Base-by-base conservation (phyloP, 108 stramenopile species). In the Cyclotella sp. region DNA sequence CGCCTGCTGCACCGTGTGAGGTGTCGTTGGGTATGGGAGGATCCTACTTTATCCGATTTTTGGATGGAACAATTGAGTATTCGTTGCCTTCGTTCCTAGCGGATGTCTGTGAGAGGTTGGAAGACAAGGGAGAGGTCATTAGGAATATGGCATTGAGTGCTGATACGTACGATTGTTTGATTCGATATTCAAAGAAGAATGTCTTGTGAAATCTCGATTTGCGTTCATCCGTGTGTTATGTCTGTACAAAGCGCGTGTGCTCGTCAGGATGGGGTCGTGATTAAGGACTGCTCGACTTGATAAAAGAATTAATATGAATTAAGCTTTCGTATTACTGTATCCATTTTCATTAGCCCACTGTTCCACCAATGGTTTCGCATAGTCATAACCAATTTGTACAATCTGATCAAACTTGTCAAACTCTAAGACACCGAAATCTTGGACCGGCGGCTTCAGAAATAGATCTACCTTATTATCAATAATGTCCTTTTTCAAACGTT, bases 61-160 rank as follows among this genome's bases (percentile, higher is more conserved):
- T 95, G 78, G 90, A 95, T 82, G 90, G 90, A 27, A 76, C 69
- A 1, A 71, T 89, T 41, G 93, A 95, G 59, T 95, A 92, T 72
- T 87, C 81, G 22, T 66, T 95, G 71, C 89, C 93, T 13, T 78
- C 84, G 10, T 58, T 68, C 40, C 72, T 88, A 19, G 89, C 91
- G 14, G 69, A 76, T 12, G 87, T 78, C 46, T 90, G 88, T 44
- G 84, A 88, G 19, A 62, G 63, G 34, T 75, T 95, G 30, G 86
- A 89, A 62, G 27, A 62, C 12, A 62, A 75, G 44, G 86, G 89
- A 70, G 34, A 47, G 40, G 7, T 64, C 13, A 60, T 82, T 21
- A 44, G 65, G 14, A 66, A 82, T 63, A 75, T 82, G 27, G 43
- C 76, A 9, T 53, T 82, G 34, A 75, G 72, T 72, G 63, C 57